Percentiles rank a stretch among this genome's conserved stretches.
Evolutionary conservation across 169 alveolate species (phyloP).

Genomic region (Plasmodium coatneyi): DNA sequence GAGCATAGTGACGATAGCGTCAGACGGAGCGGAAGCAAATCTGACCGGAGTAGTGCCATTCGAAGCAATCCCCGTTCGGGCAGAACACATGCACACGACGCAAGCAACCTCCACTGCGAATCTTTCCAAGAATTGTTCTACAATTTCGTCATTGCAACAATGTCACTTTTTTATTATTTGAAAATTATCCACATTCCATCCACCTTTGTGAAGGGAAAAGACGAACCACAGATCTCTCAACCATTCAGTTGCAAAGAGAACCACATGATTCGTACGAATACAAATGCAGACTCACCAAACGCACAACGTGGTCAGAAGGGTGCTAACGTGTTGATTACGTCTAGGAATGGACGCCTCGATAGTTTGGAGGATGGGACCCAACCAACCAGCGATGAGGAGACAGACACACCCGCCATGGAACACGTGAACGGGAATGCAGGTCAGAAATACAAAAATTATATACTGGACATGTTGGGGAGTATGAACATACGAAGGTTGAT

Average conservation of each 20-base stretch:
- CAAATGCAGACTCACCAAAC: neutral
- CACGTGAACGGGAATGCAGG: neutral
- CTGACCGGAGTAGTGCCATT: neutral
- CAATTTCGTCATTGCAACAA: conserved; percentile 25
- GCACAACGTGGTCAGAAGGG: neutral
- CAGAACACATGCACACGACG: neutral
- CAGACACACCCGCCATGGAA: neutral
- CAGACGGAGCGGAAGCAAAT: neutral
- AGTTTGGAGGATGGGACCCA: neutral
- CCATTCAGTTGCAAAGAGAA: neutral
- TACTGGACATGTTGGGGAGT: conserved; percentile 32
- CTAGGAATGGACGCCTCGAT: neutral
- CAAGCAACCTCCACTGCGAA: neutral
- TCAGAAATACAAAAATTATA: conserved; percentile 31
- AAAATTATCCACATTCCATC: conserved; percentile 55
- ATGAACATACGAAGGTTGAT: conserved; percentile 28
- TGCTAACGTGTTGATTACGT: neutral
- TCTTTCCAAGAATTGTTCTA: conserved; percentile 60
- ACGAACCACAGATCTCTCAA: neutral
- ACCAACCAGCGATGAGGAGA: neutral
- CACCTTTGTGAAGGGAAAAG: conserved; percentile 21
- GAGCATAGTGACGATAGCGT: neutral
- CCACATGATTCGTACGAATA: neutral
- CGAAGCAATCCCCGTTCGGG: neutral
- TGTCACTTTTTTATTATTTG: conserved; percentile 65